Evolutionary conservation across 2,329 filamentous ascomycete genomes (phyloP), one percentile per base, ranked within the genome.

Genomic region (Ophiostoma sp.): DNA sequence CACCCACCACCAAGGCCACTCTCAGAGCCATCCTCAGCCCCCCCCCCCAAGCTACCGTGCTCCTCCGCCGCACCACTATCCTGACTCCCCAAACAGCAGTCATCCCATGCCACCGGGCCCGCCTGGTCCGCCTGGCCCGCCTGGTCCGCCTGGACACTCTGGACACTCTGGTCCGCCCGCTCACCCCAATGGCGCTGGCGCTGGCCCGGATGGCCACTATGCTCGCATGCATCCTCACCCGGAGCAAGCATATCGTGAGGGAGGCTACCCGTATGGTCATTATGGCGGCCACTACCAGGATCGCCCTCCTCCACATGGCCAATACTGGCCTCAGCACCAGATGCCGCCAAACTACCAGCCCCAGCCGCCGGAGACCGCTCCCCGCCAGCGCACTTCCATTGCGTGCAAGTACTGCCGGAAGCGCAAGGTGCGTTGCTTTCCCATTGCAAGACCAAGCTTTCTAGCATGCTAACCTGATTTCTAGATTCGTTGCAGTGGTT

Each of bases 351-450:
- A 74, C 41, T 77, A 78, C 23, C 79, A 78, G 54, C 78, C 75
- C 27, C 77, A 76, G 36, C 77, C 80, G 48, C 77, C 79, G 13
- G 84, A 85, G 75, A 82, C 84, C 27, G 85, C 86, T 3, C 86
- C 86, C 1, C 79, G 85, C 31, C 85, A 87, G 76, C 80, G 86
- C 39, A 87, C 85, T 1, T 87, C 85, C 0, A 87, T 87, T 73
- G 85, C 85, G 4, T 88, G 86, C 76, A 81, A 83, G 69, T 88
- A 88, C 73, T 88, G 86, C 75, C 79, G 85, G n/a, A 86, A 87
- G 76, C 80, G 86, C 76, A 88, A 88, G 83, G 86, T 87, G 74
- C 75, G 76, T 57, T 64, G 7, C 54, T 36, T 62, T n/a, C 60
- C 17, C 23, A 41, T 41, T 23, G 20, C 23, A 20, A 23, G 10